A percentile compares a stretch with the other conserved stretches of the same genome.
phyloP scores from a whole-genome alignment of 1,139 yeast genomes.

The Blastobotrys aristatus region DNA sequence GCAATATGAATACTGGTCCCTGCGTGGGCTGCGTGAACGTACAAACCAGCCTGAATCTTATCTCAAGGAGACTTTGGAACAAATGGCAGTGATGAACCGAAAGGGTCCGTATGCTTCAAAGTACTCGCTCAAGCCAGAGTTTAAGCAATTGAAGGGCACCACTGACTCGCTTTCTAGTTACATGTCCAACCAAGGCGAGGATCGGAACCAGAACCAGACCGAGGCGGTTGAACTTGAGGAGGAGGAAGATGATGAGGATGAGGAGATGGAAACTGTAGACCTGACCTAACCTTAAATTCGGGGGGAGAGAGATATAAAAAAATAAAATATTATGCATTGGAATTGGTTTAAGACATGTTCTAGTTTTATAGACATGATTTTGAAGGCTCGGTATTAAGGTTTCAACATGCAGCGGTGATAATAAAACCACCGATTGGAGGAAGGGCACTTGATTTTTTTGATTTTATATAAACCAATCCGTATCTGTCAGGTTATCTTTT shows the following conservation, averaged over 20 bases:
- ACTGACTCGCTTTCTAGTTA: conserved; percentile 27
- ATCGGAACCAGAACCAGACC: conserved; percentile 18
- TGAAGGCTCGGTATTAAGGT: too few species aligned
- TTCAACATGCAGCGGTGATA: too few species aligned
- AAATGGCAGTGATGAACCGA: conserved; percentile 82
- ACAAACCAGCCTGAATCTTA: conserved; percentile 95
- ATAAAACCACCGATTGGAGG: too few species aligned
- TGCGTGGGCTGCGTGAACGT: conserved; percentile 89
- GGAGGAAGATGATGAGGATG: conserved; percentile 33
- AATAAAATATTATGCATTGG: too few species aligned
- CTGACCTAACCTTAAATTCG: neutral
- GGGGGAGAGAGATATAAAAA: too few species aligned
- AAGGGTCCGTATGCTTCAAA: conserved; percentile 95
- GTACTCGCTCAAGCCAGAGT: conserved; percentile 86
- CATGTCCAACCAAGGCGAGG: conserved; percentile 25
- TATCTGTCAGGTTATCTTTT: too few species aligned
- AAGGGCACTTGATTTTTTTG: too few species aligned
- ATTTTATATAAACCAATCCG: too few species aligned
- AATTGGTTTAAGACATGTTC: too few species aligned
- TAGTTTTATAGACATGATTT: too few species aligned
- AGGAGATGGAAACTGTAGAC: conserved; percentile 28
- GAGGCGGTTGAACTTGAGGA: conserved; percentile 26
- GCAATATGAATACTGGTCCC: conserved; percentile 94
- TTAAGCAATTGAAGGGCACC: conserved; percentile 51
- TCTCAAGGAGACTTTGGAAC: conserved; percentile 83